Base-by-base conservation (phyloP, 2,329 filamentous ascomycete species). In the Fusarium anguioides region DNA sequence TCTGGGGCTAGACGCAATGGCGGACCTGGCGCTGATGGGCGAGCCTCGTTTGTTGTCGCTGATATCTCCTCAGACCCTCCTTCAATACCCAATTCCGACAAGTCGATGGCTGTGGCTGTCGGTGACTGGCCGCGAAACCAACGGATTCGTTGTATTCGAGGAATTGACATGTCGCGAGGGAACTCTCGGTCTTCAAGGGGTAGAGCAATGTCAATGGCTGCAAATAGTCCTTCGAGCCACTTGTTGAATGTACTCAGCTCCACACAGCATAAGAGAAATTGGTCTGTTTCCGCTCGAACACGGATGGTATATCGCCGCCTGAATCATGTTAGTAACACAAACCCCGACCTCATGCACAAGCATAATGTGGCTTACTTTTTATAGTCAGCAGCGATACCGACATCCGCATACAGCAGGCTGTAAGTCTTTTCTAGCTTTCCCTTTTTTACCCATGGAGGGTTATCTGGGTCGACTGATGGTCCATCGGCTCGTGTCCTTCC, bases 301-400 rank as follows among this genome's bases (percentile, higher is more conserved):
- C 91, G 87, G 61, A 94, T 87, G 14, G 91, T 89, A 75, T 90
- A 89, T 54, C 84, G 83, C 49, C 85, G 83, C 72, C 85, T 87
- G 55, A 4, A 53, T 29, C 18, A 15, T 44, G 50, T 66, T 52
- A 70, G 46, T 48, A 47, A 47, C 41, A 50, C 14, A 23, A 33
- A 27, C 15, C 24, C 41, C 21, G 8, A 10, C n/a, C 33, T 35
- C 15, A 21, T 31, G 21, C 6, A 35, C 10, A 20, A 8, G 27
- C n/a, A 37, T 29, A 12, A 53, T 33, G n/a, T 37, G 52, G 81
- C 86, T 71, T 77, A 89, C 84, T 92, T 91, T 71, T 85, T 83
- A 74, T 91, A 90, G 76, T 94, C 91, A 17, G 87, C 85, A 11
- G 91, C 91, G 63, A 93, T 86, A 12, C 91, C 91, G 21, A 91